These are phyloP conservation scores for Dictyostelium purpureum DNA, from an alignment of 78 protist species.

Conservation along the genomic window DNA sequence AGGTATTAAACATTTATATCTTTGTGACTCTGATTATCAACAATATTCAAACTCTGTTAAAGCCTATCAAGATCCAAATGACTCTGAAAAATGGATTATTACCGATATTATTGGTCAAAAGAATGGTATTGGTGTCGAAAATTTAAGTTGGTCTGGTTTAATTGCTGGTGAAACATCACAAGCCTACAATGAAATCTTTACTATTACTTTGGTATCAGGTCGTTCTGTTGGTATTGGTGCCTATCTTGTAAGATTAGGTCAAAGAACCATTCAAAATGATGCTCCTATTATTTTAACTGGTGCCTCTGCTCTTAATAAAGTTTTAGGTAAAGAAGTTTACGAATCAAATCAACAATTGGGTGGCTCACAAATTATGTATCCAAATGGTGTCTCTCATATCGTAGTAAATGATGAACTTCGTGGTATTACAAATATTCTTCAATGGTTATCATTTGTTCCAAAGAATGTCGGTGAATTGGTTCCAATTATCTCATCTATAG, in stretches of 20 bases:
- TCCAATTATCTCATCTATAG: slow-evolving; percentile 74
- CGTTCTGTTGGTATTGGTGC: slow-evolving; percentile 99
- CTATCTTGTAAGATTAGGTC: slow-evolving; percentile 97
- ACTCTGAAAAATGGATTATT: slow-evolving; percentile 72
- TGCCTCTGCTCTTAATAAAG: slow-evolving; percentile 96
- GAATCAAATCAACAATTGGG: slow-evolving; percentile 96
- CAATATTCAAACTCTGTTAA: slow-evolving; percentile 4
- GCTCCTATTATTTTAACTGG: slow-evolving; percentile 97
- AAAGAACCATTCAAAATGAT: slow-evolving; percentile 88
- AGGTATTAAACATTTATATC: slow-evolving; percentile 94
- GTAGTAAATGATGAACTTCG: slow-evolving; percentile 87
- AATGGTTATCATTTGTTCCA: slow-evolving; percentile 95
- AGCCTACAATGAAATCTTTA: slow-evolving; percentile 95
- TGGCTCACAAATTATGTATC: slow-evolving; percentile 97
- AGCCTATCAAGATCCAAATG: slow-evolving; percentile 26
- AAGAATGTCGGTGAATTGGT: slow-evolving; percentile 59
- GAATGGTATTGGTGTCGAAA: slow-evolving; percentile 98
- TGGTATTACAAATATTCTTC: slow-evolving; percentile 84
- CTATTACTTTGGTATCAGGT: slow-evolving; percentile 94
- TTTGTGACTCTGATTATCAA: slow-evolving; percentile 86
- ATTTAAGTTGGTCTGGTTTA: slow-evolving; percentile 96
- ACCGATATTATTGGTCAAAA: slow-evolving; percentile 87
- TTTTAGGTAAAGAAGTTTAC: slow-evolving; percentile 95
- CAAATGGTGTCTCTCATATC: slow-evolving; percentile 97
- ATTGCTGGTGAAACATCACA: slow-evolving; percentile 98